Percentiles rank a stretch among this genome's conserved stretches.
phyloP scores from a whole-genome alignment of 129 eudicot genomes.

The Chrysanthemum lavandulifolium region DNA sequence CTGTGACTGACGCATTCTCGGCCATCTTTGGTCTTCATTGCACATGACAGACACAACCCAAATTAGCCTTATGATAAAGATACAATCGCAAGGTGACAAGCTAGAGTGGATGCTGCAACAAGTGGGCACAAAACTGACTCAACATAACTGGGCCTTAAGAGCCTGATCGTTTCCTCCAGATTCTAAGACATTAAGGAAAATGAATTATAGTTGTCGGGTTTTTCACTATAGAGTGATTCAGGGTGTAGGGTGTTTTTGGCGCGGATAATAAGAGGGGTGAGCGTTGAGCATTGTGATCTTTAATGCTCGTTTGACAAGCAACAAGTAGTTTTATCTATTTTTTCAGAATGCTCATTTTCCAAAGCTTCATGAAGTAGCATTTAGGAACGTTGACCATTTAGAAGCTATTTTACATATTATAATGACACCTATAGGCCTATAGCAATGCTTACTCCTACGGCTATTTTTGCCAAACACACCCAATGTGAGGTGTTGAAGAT shows the following conservation, averaged over 20 bases:
- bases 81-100: conserved; percentile 57
- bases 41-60: conserved; percentile 43
- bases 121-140: conserved; percentile 52
- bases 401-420: too few species aligned
- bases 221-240: conserved; percentile 36
- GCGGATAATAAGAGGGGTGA: too few species aligned
- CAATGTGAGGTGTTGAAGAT: conserved; percentile 26
- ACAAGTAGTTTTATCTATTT: too few species aligned
- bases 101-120: conserved; percentile 59
- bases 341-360: too few species aligned
- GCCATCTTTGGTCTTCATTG: conserved; percentile 15
- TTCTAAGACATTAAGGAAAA: conserved; percentile 49
- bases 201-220: conserved; percentile 77
- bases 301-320: too few species aligned
- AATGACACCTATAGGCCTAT: too few species aligned
- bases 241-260: neutral
- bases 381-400: too few species aligned
- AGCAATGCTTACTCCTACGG: too few species aligned
- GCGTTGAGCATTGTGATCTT: too few species aligned
- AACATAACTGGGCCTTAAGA: conserved; percentile 53
- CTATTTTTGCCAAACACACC: too few species aligned
- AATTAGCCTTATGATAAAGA: conserved; percentile 45
- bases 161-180: conserved; percentile 59
- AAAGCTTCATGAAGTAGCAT: too few species aligned
- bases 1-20: neutral